Evolutionary conservation across 352 stramenopile genomes (phyloP), one percentile per base, ranked within the genome.

Genomic region (Globisporangium middletonii): DNA sequence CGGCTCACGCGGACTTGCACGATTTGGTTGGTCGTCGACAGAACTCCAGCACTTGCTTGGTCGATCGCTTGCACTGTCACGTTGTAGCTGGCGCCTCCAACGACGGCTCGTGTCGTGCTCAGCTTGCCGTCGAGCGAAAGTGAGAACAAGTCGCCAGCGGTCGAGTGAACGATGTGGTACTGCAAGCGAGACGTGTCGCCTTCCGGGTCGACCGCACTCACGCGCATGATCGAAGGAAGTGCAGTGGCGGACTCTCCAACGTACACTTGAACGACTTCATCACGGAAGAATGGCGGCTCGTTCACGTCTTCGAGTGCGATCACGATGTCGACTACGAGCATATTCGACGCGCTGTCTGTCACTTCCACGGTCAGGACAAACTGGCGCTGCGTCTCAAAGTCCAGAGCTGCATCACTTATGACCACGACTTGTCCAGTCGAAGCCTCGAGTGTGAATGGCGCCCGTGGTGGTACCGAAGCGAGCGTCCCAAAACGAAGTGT

Each of bases 231-330:
- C 38, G 38, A 45, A 15, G 38, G 12, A 7, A 33, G n/a, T 16
- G 27, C 13, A 0, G 55, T 18, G 9, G 55, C 48, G 8, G 55
- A 54, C 37, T 60, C 63, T 4, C 55, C 33, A 1, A 65, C 27
- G n/a, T 61, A 63, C 0, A 71, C 28, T 1, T 55, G 37, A 3
- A 64, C 50, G 13, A 13, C n/a, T 26, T 57, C 48, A 30, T 54
- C 23, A 2, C 45, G 26, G 49, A 77, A 77, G 8, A 50, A 55
- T 7, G 69, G 69, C 6, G 69, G 63, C 48, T 77, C 69, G 23
- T 77, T 77, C 15, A 77, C 57, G 19, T 77, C 59, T 6, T 54
- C 62, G 19, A 77, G 55, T 0, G 16, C 23, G 18, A 77, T 37
- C 12, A 65, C 46, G 15, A 72, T 53, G 1, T 50, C 19, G 2